Base-by-base conservation (phyloP, 768 basidiomycete species). In the Hebeloma cylindrosporum region DNA sequence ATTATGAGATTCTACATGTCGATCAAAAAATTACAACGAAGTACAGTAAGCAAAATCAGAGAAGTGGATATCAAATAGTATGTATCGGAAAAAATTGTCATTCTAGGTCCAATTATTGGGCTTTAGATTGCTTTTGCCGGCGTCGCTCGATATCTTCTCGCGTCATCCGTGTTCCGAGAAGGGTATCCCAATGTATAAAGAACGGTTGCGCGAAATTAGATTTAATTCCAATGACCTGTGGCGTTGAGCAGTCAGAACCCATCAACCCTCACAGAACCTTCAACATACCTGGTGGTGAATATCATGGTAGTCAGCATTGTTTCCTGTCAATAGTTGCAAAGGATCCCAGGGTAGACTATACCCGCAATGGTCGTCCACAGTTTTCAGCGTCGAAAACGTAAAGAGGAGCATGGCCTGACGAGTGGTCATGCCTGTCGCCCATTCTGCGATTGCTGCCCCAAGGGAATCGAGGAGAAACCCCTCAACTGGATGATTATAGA, bases 401-500 rank as follows among this genome's bases (percentile, higher is more conserved):
- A 98, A 99, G 41, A 98, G 73, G 37, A 97, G 54, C 48, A 80
- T 80, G 16, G 91, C 83, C 65, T 98, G 94, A 1, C 96, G 83
- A 1, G 83, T 75, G 21, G 78, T 80, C 74, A 98, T 82, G 3
- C 71, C 60, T 1, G 87, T 74, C 4, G 82, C 16, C 17, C 68
- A 57, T 61, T 98, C 88, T 0, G 94, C 89, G 14, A 97, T 44
- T 7, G 68, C 79, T 0, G 92, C 83, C 30, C 95, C 93, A 21
- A 87, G 63, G 1, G 83, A 79, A 64, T 99, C 96, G 52, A 99
- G 76, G 1, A 95, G 49, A 61, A 99, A 85, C 1, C 94, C 96
- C 61, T 99, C 96, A 26, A 98, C 56, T 0, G 94, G 94, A 62
- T 98, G 95, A 65, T 98, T 99, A 75, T 99, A 99, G 4, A 98